Percentiles rank a stretch among this genome's conserved stretches.
phyloP scores from a whole-genome alignment of 2,329 filamentous ascomycete genomes.

The Aspergillus glaucus region DNA sequence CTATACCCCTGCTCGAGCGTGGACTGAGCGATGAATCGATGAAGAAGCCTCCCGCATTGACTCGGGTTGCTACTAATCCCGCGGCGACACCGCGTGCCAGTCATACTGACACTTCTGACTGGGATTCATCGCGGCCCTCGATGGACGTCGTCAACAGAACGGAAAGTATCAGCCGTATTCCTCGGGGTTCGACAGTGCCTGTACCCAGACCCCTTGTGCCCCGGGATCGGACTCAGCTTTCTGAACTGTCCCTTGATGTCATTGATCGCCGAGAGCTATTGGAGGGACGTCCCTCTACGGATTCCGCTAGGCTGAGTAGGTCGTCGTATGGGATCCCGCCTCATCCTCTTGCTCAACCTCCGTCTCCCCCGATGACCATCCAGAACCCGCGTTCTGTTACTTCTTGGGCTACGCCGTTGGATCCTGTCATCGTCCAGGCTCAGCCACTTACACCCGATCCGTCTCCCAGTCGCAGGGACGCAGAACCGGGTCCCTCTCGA shows the following conservation, averaged over 20 bases:
- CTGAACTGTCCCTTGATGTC: slow-evolving; percentile 47
- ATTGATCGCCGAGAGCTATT: slow-evolving; percentile 36
- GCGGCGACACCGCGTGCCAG: slow-evolving; percentile 16
- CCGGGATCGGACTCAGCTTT: slow-evolving; percentile 44
- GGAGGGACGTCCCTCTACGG: slow-evolving; percentile 26
- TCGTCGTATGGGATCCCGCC: slow-evolving; percentile 37
- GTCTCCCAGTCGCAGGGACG: slow-evolving; percentile 28
- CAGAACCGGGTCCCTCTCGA: slow-evolving; percentile 11
- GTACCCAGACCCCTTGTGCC: slow-evolving; percentile 9
- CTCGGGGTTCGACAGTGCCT: slow-evolving; percentile 38
- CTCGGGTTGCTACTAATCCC: slow-evolving; percentile 10
- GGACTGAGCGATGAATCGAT: slow-evolving; percentile 47
- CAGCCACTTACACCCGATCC: slow-evolving; percentile 39
- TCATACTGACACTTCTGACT: slow-evolving; percentile 19
- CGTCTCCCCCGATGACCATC: slow-evolving; percentile 41
- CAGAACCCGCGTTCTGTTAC: slow-evolving; percentile 31
- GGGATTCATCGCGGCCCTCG: slow-evolving; percentile 42
- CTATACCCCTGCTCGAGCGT: slow-evolving; percentile 68
- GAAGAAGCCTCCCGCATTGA: slow-evolving; percentile 35
- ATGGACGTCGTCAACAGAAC: slow-evolving; percentile 47
- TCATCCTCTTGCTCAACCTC: slow-evolving; percentile 42
- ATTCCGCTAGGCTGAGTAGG: slow-evolving; percentile 27
- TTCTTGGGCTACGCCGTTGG: slow-evolving; percentile 25
- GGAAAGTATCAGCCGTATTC: slow-evolving; percentile 46
- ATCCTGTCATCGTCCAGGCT: slow-evolving; percentile 27